A percentile compares a stretch with the other conserved stretches of the same genome.
These are phyloP conservation scores for Albifimbria verrucaria DNA, from an alignment of 2,329 filamentous ascomycete species.

Conservation along the genomic window DNA sequence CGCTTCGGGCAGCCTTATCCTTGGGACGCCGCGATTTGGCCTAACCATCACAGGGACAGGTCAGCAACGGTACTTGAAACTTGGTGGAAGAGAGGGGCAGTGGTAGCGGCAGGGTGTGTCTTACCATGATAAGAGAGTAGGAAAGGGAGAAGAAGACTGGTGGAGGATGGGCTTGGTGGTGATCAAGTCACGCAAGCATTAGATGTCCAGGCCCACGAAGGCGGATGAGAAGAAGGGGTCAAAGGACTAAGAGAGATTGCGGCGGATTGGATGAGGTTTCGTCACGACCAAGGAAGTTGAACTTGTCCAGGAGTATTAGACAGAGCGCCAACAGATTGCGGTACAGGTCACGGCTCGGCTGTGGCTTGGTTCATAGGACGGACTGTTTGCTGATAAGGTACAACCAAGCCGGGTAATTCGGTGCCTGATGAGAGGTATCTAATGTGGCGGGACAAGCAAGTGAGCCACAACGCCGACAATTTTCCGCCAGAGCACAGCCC, in stretches of 20 bases:
- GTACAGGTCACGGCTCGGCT: constrained; percentile 18
- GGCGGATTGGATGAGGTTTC: neutral
- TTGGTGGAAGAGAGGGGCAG: constrained; percentile 8
- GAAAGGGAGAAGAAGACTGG: constrained; percentile 13
- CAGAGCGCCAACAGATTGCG: too few relatives aligned
- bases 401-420: constrained; percentile 26
- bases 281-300: constrained; percentile 10
- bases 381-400: constrained; percentile 10
- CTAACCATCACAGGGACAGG: constrained; percentile 17
- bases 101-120: constrained; percentile 11
- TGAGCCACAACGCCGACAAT: constrained; percentile 25
- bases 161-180: constrained; percentile 2
- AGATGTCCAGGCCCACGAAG: neutral
- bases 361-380: constrained; percentile 23
- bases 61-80: constrained; percentile 10
- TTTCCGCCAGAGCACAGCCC: constrained; percentile 29
- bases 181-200: neutral
- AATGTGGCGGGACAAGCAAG: constrained; percentile 2
- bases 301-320: constrained; percentile 10
- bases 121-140: constrained; percentile 28
- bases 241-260: constrained; percentile 2
- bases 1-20: constrained; percentile 34
- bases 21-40: constrained; percentile 39
- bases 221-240: neutral
- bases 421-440: constrained; percentile 29